These are phyloP conservation scores for Arthrinium puccinioides DNA, from an alignment of 2,329 filamentous ascomycete species.

Conservation along the genomic window DNA sequence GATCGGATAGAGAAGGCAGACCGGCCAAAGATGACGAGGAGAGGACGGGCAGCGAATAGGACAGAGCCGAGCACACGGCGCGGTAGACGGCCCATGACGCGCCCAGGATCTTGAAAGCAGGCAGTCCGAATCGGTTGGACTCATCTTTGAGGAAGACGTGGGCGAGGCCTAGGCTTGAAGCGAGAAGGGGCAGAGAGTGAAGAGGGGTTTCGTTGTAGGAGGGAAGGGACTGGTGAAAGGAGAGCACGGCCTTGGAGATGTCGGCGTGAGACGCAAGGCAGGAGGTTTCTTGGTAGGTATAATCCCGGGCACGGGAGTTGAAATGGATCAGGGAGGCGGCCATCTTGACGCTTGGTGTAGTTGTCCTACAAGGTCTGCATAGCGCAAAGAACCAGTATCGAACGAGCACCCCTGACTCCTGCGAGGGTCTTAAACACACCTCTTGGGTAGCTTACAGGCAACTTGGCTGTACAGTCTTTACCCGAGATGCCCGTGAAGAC, in stretches of 20 bases:
- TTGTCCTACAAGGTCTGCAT: too few species aligned
- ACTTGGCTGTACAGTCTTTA: too few species aligned
- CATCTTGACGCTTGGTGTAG: too few species aligned
- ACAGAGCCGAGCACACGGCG: constrained; percentile 39
- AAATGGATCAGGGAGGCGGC: not conserved
- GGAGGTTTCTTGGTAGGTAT: not conserved
- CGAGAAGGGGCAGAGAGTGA: constrained; percentile 40
- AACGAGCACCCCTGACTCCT: too few species aligned
- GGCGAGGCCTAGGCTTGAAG: constrained; percentile 47
- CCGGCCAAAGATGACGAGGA: too few species aligned
- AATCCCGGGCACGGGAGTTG: not conserved
- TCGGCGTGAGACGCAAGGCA: not conserved
- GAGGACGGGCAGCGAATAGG: too few species aligned
- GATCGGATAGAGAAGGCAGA: constrained; percentile 12
- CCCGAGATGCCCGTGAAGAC: too few species aligned
- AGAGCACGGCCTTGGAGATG: not conserved
- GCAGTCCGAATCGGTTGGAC: constrained; percentile 58
- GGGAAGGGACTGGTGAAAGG: constrained; percentile 53
- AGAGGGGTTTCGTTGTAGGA: constrained; percentile 49
- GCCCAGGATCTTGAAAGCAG: constrained; percentile 74
- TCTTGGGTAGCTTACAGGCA: too few species aligned
- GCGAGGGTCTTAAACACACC: too few species aligned
- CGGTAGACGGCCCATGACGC: constrained; percentile 66
- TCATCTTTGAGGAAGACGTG: constrained; percentile 66
- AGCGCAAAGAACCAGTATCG: too few species aligned